phyloP scores from a whole-genome alignment of 176 grass and related monocot genomes.

The Luzula sylvatica region DNA sequence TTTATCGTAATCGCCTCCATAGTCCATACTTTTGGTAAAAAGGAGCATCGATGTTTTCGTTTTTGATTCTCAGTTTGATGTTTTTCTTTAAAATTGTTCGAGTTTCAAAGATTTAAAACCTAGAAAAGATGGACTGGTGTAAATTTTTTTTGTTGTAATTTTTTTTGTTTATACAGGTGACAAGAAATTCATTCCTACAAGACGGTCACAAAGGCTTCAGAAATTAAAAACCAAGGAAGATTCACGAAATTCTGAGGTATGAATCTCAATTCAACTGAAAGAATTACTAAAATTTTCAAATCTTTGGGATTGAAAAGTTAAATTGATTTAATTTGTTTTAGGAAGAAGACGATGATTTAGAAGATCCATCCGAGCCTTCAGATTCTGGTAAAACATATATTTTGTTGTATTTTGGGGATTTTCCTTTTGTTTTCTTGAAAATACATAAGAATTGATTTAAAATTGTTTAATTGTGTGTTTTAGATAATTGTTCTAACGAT shows the following conservation, averaged over 20 bases:
- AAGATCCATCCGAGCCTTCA: not conserved
- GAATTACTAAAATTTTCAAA: slow-evolving; percentile 18
- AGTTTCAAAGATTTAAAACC: no score
- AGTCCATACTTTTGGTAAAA: no score
- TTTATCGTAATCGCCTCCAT: no score
- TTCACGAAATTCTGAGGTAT: not conserved
- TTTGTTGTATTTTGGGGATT: not conserved
- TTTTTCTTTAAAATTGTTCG: no score
- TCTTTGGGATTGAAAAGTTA: not conserved
- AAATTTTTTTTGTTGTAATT: no score
- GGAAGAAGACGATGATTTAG: not conserved
- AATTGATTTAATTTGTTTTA: not conserved
- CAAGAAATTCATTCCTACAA: not conserved
- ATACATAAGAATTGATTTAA: not conserved
- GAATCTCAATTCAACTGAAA: slow-evolving; percentile 2
- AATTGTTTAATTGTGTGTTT: not conserved
- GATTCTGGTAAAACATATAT: not conserved
- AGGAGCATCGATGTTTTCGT: no score
- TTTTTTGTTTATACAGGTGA: slow-evolving; percentile 12
- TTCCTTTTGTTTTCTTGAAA: not conserved
- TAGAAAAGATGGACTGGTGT: no score
- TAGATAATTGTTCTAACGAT: slow-evolving; percentile 9
- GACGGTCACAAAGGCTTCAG: slow-evolving; percentile 25
- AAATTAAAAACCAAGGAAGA: slow-evolving; percentile 9
- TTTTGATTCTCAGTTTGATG: no score